These are phyloP conservation scores for Stenogyne calaminthoides DNA, from an alignment of 305 asterid species.

Conservation along the genomic window DNA sequence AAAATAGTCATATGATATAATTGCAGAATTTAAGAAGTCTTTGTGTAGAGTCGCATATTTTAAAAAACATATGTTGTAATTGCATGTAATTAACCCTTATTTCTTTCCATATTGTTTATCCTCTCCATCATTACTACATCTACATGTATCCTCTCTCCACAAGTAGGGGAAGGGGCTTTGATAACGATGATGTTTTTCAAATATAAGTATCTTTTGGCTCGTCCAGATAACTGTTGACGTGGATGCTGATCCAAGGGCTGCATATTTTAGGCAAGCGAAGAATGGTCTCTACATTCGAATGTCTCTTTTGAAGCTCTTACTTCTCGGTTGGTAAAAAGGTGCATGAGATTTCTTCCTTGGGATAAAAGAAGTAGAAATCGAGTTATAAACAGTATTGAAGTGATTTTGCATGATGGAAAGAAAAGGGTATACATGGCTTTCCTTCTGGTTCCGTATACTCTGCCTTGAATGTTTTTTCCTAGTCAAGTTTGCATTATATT, in stretches of 20 bases:
- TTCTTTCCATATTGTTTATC: no score
- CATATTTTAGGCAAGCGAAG: conserved; percentile 85
- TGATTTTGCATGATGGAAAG: not conserved
- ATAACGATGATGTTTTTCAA: not conserved
- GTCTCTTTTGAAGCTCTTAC: conserved; percentile 80
- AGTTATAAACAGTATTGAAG: not conserved
- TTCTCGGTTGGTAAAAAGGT: conserved; percentile 62
- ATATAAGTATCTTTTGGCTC: not conserved
- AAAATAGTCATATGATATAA: no score
- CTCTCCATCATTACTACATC: no score
- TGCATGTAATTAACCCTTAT: no score
- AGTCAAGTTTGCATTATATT: not conserved
- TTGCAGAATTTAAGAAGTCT: no score
- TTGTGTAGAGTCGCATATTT: no score
- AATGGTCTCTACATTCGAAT: conserved; percentile 77
- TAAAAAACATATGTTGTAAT: no score
- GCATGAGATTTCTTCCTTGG: not conserved
- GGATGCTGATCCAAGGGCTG: conserved; percentile 73
- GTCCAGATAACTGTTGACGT: conserved; percentile 71
- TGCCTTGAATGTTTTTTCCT: not conserved
- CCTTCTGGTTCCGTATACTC: no score
- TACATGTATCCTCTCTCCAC: not conserved
- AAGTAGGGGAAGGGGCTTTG: not conserved
- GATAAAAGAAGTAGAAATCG: not conserved
- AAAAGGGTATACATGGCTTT: not conserved